Base-by-base conservation (phyloP, 108 stramenopile species). In the Nitzschia palea region DNA sequence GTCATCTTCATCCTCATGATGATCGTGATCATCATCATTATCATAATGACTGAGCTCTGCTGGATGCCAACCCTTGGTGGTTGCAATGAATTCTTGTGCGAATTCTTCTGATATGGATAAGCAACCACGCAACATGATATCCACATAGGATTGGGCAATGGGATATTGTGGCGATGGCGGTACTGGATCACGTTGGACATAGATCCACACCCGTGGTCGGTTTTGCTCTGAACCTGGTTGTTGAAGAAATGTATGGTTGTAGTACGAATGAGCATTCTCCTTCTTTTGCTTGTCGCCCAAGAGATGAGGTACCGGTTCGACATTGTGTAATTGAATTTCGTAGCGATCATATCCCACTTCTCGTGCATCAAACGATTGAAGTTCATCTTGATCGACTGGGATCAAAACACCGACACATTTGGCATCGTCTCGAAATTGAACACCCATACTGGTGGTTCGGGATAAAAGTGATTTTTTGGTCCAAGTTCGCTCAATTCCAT, bases 81-180 rank as follows among this genome's bases (percentile, higher is more conserved):
- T 77, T 60, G 51, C 27, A 10, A 89, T 61, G 42, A 84, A 86
- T 30, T 71, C 58, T 25, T 34, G 40, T 4, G 83, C 81, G 67
- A 86, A 86, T 27, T 71, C 83, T 43, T 64, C 57, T 4, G 80
- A 79, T 45, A 86, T 85, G 14, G 69, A 58, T 12, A 86, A 62
- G 54, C 86, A 90, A 9, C 88, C 88, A 54, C 86, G 56, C 56
- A 87, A 52, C 20, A 84, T 84, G 22, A 84, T 81, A 68, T 90
- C 88, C 14, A 90, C 80, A 53, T 90, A 90, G 18, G 77, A 78
- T 64, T 90, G 88, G 9, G 72, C 63, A 40, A 90, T 85, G 1
- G 88, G 88, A 65, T 74, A 77, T 28, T 63, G 30, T 18, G 51
- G 43, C 9, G 83, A 65, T 3, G 83, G 70, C 9, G 53, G 50